phyloP scores from a whole-genome alignment of 106 monocot species.

The Allium fistulosum region DNA sequence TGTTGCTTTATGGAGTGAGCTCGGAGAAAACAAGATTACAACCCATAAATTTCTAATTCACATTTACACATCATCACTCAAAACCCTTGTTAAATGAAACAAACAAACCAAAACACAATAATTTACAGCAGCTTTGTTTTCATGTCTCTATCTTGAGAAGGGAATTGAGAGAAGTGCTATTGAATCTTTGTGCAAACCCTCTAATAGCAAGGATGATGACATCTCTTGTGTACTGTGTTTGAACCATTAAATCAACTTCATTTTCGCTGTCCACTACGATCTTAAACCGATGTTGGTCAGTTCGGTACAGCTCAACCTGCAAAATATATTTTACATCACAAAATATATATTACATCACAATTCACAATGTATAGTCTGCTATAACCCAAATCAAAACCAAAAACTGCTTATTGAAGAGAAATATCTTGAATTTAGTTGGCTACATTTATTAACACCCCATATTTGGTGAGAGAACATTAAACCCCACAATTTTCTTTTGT shows the following conservation, averaged over 20 bases:
- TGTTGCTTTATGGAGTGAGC: too few relatives aligned
- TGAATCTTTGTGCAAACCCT: conserved; percentile 87
- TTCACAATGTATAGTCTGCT: too few relatives aligned
- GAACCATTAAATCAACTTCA: conserved; percentile 90
- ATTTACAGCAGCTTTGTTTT: conserved; percentile 9
- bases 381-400: too few relatives aligned
- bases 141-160: conserved; percentile 75
- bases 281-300: conserved; percentile 80
- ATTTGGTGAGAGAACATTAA: too few relatives aligned
- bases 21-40: too few relatives aligned
- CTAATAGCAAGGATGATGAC: conserved; percentile 88
- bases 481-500: too few relatives aligned
- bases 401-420: too few relatives aligned
- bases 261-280: conserved; percentile 84
- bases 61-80: neutral
- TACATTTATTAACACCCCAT: too few relatives aligned
- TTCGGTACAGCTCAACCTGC: conserved; percentile 80
- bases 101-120: neutral
- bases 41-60: too few relatives aligned
- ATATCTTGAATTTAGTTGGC: too few relatives aligned
- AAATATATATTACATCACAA: neutral
- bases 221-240: conserved; percentile 76
- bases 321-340: conserved; percentile 4
- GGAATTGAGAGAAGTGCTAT: conserved; percentile 96
- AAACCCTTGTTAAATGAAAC: neutral